Base-by-base conservation (phyloP, 2,329 filamentous ascomycete species). In the Aureobasidium sp. region DNA sequence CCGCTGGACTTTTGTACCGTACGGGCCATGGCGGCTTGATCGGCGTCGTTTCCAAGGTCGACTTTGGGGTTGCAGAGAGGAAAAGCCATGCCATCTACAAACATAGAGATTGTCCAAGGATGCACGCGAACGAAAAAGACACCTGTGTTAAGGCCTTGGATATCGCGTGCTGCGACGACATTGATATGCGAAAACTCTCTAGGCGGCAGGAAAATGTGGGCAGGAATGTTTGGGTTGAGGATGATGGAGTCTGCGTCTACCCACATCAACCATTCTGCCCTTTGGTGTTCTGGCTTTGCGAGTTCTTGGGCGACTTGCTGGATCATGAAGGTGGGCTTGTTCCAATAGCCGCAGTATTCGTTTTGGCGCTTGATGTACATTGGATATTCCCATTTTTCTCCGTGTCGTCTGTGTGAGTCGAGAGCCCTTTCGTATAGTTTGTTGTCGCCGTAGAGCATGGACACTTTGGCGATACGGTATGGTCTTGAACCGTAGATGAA, bases 391-490 rank as follows among this genome's bases (percentile, higher is more conserved):
- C 72, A 70, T 53, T 70, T 65, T 2, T 68, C 65, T 34, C 68
- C 70, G 52, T 76, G 72, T 4, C 69, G 59, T 6, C 69, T 49
- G 60, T 76, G 75, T 2, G 71, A 72, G 17, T 65, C 62, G 5
- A 75, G 58, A 0, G 71, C 73, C 37, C 69, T 69, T 25, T 71
- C 66, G 49, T 74, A 76, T 14, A 71, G 65, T 25, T 67, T 51
- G 12, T 70, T 65, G 41, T 64, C 15, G 2, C 60, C 63, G 3
- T 44, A 60, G 14, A 61, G 25, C 55, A 64, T 62, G 6, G 63
- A 59, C 6, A 62, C 53, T 41, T 61, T 64, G n/a, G 60, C 60
- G 9, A 62, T 45, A 20, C 37, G 36, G n/a, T 59, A 58, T 25
- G 55, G 42, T 37, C 5, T 47, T 1, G 39, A 22, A 9, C 53